Evolutionary conservation across 345 rosid genomes (phyloP), one percentile per base, ranked within the genome.

Genomic region (Lagerstroemia speciosa): DNA sequence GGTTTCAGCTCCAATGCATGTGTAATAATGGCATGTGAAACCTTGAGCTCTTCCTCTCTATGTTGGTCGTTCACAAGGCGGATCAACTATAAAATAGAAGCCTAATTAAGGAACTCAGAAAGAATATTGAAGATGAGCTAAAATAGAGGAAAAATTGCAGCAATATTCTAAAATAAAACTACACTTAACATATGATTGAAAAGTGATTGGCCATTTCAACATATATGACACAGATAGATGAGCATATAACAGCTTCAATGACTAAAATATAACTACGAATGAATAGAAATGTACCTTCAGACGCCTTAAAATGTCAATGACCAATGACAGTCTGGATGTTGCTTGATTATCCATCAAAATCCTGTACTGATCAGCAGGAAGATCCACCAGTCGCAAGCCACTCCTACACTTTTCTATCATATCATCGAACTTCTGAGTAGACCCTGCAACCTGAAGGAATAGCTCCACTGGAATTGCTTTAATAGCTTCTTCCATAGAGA

Each of bases 1-100:
- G 98, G 98, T 75, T 81, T 93, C 73, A 93, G 89, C 79, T 91
- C 96, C 83, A 93, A 40, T 57, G 89, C 91, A 86, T 89, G 86
- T 8, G 82, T 85, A 75, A 85, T 75, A 74, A 73, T 82, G 72
- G 89, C 86, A 83, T 78, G 87, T 67, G 83, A 73, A 62, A 65
- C 74, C 75, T 84, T 78, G 46, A 67, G 67, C 33, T 78, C 91
- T 60, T 82, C 79, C 69, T 74, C 83, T 69, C 81, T 77, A 74
- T 79, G 74, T 70, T 81, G 87, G 78, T 62, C 68, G 66, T 75
- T 81, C 81, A 85, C 87, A 64, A 91, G 81, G 73, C 90, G 89
- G 77, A 93, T 87, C 79, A 91, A 83, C 98, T 93, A 72, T 73
- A 74, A 65, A 71, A 80, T 22, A 74, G 65, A 75, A 71, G 45